Conservation (phyloP, 192 early-diverging fungal species). For the Umbelopsis vinacea region DNA sequence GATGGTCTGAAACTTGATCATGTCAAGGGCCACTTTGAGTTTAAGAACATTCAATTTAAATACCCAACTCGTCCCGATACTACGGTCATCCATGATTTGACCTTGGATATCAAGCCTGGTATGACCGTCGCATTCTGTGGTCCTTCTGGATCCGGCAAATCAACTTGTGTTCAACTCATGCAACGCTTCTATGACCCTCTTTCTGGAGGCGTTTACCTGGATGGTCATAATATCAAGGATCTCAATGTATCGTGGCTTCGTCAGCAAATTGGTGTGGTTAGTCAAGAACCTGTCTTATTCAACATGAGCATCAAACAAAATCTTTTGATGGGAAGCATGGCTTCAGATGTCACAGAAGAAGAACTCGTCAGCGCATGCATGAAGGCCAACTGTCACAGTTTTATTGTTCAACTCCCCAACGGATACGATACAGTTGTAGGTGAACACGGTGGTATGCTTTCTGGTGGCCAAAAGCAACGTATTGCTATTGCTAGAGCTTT, state of each 20-base stretch:
- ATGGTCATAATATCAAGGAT: constrained; percentile 72
- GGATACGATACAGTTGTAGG: constrained; percentile 91
- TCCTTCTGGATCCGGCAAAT: constrained; percentile 83
- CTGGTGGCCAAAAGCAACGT: constrained; percentile 96
- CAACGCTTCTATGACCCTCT: constrained; percentile 82
- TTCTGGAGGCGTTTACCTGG: constrained; percentile 62
- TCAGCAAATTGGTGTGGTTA: constrained; percentile 84
- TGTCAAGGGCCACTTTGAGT: constrained; percentile 69
- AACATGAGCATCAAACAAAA: constrained; percentile 76
- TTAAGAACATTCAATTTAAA: constrained; percentile 74
- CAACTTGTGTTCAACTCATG: constrained; percentile 80
- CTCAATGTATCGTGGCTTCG: constrained; percentile 83
- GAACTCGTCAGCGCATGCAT: constrained; percentile 63
- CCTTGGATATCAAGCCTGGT: constrained; percentile 70
- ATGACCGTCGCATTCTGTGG: constrained; percentile 87
- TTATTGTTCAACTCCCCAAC: constrained; percentile 72
- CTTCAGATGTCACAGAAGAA: constrained; percentile 45
- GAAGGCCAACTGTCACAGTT: constrained; percentile 77
- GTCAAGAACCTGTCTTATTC: constrained; percentile 91
- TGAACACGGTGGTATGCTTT: constrained; percentile 79
- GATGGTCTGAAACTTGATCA: constrained; percentile 47
- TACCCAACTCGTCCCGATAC: constrained; percentile 87
- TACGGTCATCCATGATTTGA: constrained; percentile 71
- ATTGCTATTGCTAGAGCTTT: constrained; percentile 95
- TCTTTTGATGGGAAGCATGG: constrained; percentile 67